phyloP scores from a whole-genome alignment of 441 rosid species.

The Croton laevigatus region DNA sequence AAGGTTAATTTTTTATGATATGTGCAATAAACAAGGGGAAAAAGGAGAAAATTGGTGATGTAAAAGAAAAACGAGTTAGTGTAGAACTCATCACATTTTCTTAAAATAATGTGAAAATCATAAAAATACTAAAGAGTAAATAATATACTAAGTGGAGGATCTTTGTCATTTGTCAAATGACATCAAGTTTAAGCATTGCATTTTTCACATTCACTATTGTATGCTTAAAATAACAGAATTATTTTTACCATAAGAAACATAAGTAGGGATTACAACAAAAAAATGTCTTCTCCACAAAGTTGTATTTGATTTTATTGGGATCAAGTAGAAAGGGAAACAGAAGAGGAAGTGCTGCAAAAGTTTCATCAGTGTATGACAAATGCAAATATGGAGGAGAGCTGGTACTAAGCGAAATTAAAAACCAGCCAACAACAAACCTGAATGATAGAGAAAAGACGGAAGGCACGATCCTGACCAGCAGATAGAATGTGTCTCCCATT shows the following conservation, averaged over 20 bases:
- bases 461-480: slow-evolving; percentile 98
- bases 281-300: neutral
- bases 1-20: too few relatives aligned
- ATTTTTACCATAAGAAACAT: neutral
- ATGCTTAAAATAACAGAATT: neutral
- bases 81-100: too few relatives aligned
- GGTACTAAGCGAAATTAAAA: neutral
- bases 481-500: slow-evolving; percentile 97
- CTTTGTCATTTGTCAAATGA: neutral
- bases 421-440: slow-evolving; percentile 46
- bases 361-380: slow-evolving; percentile 4
- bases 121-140: neutral
- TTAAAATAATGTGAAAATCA: too few relatives aligned
- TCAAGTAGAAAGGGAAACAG: neutral
- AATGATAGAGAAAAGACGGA: slow-evolving; percentile 86
- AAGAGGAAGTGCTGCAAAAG: neutral
- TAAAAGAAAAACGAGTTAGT: too few relatives aligned
- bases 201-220: neutral
- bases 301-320: neutral
- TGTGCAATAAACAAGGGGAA: too few relatives aligned
- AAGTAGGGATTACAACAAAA: neutral
- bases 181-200: neutral
- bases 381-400: neutral
- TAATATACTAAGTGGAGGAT: neutral
- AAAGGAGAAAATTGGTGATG: too few relatives aligned